Evolutionary conservation across 441 rosid species (phyloP).

Genomic region (Theobroma grandiflorum): DNA sequence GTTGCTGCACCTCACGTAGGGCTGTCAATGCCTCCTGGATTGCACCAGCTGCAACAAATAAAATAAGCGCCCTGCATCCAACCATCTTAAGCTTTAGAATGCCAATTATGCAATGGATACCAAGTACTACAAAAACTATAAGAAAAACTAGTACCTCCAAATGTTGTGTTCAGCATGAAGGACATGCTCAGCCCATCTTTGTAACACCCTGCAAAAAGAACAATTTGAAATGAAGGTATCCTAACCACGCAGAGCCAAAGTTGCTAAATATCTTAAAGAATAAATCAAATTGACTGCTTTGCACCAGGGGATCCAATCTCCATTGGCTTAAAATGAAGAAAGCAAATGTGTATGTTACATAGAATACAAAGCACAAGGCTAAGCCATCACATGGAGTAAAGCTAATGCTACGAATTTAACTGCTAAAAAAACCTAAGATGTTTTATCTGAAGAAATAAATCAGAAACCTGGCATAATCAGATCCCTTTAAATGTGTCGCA

Average conservation of each 20-base stretch:
- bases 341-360: not conserved
- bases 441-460: not conserved
- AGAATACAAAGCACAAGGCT: not conserved
- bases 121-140: not conserved
- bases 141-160: slow-evolving; percentile 71
- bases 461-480: slow-evolving; percentile 94
- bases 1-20: slow-evolving; percentile 84
- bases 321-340: not conserved
- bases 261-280: not conserved
- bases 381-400: not conserved
- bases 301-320: slow-evolving; percentile 4
- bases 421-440: not conserved
- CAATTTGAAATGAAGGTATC: not conserved
- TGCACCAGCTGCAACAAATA: slow-evolving; percentile 93
- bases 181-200: slow-evolving; percentile 93
- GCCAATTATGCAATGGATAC: not conserved
- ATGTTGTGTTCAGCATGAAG: slow-evolving; percentile 81
- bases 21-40: slow-evolving; percentile 88
- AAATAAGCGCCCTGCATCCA: slow-evolving; percentile 77
- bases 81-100: slow-evolving; percentile 20
- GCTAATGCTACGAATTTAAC: not conserved
- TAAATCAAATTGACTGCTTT: not conserved
- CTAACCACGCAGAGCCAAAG: not conserved
- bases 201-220: slow-evolving; percentile 73
- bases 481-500: slow-evolving; percentile 92